Conservation (phyloP, 2,329 filamentous ascomycete genomes). For the Diaporthe sp. region DNA sequence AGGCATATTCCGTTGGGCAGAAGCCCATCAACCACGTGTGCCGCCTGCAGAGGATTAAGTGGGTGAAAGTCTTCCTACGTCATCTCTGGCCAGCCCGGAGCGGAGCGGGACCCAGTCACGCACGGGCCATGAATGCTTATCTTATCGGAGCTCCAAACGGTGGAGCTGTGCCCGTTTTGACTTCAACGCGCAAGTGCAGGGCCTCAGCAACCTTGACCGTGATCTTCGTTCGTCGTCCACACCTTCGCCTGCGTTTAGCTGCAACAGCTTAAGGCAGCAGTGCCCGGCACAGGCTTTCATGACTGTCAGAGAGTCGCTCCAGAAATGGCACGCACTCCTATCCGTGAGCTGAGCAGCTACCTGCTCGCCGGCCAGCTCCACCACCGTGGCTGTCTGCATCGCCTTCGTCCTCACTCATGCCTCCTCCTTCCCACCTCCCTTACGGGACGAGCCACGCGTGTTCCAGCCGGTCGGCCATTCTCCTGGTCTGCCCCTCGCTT, state of each 20-base stretch:
- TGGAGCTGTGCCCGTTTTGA: not conserved
- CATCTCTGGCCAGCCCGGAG: not conserved
- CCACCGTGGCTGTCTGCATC: slow-evolving; percentile 57
- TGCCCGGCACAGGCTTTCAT: too few species aligned
- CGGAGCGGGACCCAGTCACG: not conserved
- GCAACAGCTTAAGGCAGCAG: not conserved
- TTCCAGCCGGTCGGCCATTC: slow-evolving; percentile 10
- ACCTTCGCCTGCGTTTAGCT: too few species aligned
- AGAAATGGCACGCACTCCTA: slow-evolving; percentile 61
- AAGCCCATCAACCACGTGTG: too few species aligned
- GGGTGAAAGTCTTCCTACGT: not conserved
- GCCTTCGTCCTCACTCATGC: slow-evolving; percentile 10
- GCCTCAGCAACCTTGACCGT: not conserved
- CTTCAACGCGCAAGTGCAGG: too few species aligned
- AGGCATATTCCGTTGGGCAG: too few species aligned
- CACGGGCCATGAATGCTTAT: not conserved
- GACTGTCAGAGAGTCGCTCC: too few species aligned
- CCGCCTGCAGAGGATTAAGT: too few species aligned
- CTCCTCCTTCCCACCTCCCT: not conserved
- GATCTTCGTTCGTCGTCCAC: not conserved
- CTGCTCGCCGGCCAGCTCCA: slow-evolving; percentile 62
- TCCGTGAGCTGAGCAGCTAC: slow-evolving; percentile 62
- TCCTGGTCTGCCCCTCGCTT: not conserved
- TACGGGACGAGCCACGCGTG: not conserved
- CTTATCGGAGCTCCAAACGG: not conserved